Evolutionary conservation across 345 rosid genomes (phyloP), one percentile per base, ranked within the genome.

Genomic region (Heritiera littoralis): DNA sequence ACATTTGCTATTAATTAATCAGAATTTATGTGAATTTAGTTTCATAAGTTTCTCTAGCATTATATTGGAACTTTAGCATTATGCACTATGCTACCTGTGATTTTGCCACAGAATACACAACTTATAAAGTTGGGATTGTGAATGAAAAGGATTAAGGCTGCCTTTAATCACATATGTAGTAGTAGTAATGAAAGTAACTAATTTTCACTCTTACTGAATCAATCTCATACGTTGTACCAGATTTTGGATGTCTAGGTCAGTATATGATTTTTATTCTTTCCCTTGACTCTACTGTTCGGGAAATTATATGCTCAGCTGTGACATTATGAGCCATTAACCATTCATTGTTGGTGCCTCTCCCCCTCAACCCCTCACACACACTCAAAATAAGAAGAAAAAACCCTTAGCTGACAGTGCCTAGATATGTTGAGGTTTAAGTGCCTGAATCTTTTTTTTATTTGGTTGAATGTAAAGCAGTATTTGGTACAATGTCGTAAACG

Each of bases 291-390:
- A 8, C 52, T 67, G 17, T 66, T 67, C n/a, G 45, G 45, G 45
- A 43, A 43, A 43, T 43, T 61, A 61, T 61, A 61, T 61, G 40
- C 35, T 7, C 40, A 61, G 35, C 17, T 28, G 40, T 43, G 32
- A 20, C 55, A 45, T 20, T 68, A 68, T 68, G 35, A 68, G 73
- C 54, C 35, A 68, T 68, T 68, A 32, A 32, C 67, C 43, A 30
- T 64, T 61, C 14, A 67, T 43, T 67, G 9, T n/a, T 43, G 8
- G 45, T 43, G 45, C 28, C 28, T 23, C 28, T 23, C 28, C 28
- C 28, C 28, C 28, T 0, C 28, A 23, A 23, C 28, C 28, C 28
- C 28, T 23, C 28, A 23, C 28, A 23, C 28, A 23, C 28, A 23
- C 28, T 23, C 28, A 38, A 13, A 13, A 14, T 5, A 5, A 14